phyloP scores from a whole-genome alignment of 192 early-diverging fungal genomes.

The Dimargaris verticillata region DNA sequence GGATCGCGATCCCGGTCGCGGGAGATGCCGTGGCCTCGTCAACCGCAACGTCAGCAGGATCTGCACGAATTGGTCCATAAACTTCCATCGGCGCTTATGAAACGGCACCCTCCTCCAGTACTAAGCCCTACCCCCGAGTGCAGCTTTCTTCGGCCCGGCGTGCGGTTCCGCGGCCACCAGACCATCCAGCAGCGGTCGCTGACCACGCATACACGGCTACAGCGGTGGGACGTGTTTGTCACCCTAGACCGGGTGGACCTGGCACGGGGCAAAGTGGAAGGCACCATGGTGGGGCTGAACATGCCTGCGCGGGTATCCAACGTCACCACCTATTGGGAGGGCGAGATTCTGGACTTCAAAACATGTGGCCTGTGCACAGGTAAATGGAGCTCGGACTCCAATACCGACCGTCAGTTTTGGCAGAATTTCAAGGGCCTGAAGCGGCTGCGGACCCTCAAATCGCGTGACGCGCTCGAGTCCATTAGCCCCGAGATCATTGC shows the following conservation, averaged over 20 bases:
- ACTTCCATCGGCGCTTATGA: background rate
- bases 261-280: slow-evolving; percentile 17
- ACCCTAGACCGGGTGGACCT: slow-evolving; percentile 24
- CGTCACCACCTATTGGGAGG: slow-evolving; percentile 44
- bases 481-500: slow-evolving; percentile 26
- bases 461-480: slow-evolving; percentile 14
- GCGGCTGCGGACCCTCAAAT: slow-evolving; percentile 14
- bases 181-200: background rate
- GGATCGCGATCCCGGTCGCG: no score
- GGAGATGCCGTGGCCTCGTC: no score
- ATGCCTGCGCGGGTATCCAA: slow-evolving; percentile 29
- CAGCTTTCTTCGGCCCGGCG: slow-evolving; percentile 2
- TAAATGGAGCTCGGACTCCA: slow-evolving; percentile 33
- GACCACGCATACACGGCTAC: background rate
- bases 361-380: slow-evolving; percentile 34
- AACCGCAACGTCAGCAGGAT: background rate
- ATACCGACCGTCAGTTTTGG: slow-evolving; percentile 28
- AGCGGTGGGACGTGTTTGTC: slow-evolving; percentile 9
- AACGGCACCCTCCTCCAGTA: background rate
- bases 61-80: slow-evolving; percentile 3
- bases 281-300: slow-evolving; percentile 42
- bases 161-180: slow-evolving; percentile 8
- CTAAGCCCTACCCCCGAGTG: background rate
- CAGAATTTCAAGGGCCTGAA: slow-evolving; percentile 21
- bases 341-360: slow-evolving; percentile 48